These are phyloP conservation scores for Scheffersomyces stambukii DNA, from an alignment of 1,139 yeast genomes.

Conservation along the genomic window DNA sequence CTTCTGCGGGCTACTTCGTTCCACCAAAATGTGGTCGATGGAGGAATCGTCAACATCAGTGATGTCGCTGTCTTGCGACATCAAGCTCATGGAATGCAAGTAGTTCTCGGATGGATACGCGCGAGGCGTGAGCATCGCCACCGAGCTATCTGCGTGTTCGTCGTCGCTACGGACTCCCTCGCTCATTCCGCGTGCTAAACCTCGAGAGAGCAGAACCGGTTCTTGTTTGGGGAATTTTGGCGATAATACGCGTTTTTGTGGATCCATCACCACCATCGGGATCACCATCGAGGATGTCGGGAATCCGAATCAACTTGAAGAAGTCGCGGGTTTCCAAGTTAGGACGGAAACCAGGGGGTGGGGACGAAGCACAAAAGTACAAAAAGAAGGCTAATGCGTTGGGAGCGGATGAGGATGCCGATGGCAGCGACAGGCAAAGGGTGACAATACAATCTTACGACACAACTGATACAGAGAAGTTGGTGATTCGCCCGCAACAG, in stretches of 20 bases:
- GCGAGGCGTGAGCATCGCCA: too few species aligned
- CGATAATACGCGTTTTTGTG: background rate
- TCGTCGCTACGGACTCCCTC: too few species aligned
- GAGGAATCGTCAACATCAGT: too few species aligned
- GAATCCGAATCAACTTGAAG: slow-evolving; percentile 24
- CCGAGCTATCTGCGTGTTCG: too few species aligned
- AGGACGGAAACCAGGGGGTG: slow-evolving; percentile 2
- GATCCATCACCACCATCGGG: background rate
- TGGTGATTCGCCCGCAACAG: background rate
- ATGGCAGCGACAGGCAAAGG: slow-evolving; percentile 12
- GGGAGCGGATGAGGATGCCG: slow-evolving; percentile 8
- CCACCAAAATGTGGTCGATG: too few species aligned
- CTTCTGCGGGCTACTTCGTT: background rate
- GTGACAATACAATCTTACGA: slow-evolving; percentile 19
- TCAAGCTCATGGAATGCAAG: too few species aligned
- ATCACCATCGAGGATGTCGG: slow-evolving; percentile 14
- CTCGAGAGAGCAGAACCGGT: too few species aligned
- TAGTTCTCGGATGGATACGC: too few species aligned
- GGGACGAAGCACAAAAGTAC: too few species aligned
- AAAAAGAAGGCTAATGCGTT: background rate
- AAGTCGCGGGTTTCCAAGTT: slow-evolving; percentile 7
- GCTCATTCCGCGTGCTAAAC: too few species aligned
- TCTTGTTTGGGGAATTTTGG: background rate
- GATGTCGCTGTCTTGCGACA: too few species aligned
- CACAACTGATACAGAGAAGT: slow-evolving; percentile 8